These are phyloP conservation scores for Serendipita vermifera DNA, from an alignment of 768 basidiomycete species.

Conservation along the genomic window DNA sequence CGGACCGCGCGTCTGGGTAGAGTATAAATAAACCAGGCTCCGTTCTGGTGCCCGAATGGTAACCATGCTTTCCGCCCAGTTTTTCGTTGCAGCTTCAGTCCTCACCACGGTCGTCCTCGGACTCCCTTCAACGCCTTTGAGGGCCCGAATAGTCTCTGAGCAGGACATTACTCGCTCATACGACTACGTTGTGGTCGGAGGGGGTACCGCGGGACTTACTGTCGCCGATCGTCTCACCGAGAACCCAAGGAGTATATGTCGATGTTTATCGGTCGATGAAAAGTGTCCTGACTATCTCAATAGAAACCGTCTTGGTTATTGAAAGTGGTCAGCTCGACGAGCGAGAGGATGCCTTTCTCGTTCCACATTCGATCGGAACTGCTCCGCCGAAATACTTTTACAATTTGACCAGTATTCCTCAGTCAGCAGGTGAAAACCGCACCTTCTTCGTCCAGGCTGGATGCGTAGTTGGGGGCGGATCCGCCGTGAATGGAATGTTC, in stretches of 20 bases:
- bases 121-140: too few relatives aligned
- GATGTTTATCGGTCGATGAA: too few relatives aligned
- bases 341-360: not conserved
- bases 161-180: too few relatives aligned
- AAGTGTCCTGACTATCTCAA: too few relatives aligned
- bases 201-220: constrained; percentile 25
- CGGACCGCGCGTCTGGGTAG: too few relatives aligned
- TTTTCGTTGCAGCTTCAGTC: too few relatives aligned
- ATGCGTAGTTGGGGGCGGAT: not conserved
- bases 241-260: constrained; percentile 21
- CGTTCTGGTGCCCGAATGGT: too few relatives aligned
- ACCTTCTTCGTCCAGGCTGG: not conserved
- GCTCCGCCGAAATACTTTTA: not conserved
- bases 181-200: constrained; percentile 28
- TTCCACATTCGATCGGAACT: not conserved
- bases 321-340: constrained; percentile 5
- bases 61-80: too few relatives aligned
- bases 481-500: constrained; percentile 9
- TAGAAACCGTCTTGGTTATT: constrained; percentile 8
- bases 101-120: too few relatives aligned
- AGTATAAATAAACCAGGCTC: too few relatives aligned
- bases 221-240: constrained; percentile 24
- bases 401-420: not conserved
- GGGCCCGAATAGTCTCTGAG: too few relatives aligned
- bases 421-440: not conserved